Percentiles rank a stretch among this genome's conserved stretches.
Evolutionary conservation across 345 rosid species (phyloP).

Genomic region (Ricinus communis): DNA sequence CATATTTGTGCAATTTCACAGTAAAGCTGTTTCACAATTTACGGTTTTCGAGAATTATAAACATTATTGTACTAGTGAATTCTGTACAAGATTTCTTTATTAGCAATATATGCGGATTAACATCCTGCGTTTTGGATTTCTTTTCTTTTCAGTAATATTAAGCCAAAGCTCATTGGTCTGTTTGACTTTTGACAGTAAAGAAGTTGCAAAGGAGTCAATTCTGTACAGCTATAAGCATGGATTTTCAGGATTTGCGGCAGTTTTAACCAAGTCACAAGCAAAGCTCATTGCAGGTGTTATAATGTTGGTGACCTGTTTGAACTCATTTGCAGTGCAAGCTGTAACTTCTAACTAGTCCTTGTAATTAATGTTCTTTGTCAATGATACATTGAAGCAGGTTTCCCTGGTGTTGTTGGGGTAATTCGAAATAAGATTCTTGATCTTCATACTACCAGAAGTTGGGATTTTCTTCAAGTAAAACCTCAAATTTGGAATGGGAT

Average conservation of each 20-base stretch:
- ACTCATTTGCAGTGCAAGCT: conserved; percentile 20
- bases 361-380: neutral
- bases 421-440: conserved; percentile 40
- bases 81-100: neutral
- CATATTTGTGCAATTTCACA: neutral
- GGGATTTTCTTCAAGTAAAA: conserved; percentile 54
- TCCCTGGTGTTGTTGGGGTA: conserved; percentile 45
- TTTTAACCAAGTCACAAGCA: conserved; percentile 44
- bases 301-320: conserved; percentile 37
- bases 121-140: neutral
- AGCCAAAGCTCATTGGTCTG: too few relatives aligned
- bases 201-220: conserved; percentile 47
- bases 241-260: conserved; percentile 59
- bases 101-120: neutral
- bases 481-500: conserved; percentile 35
- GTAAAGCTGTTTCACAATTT: neutral
- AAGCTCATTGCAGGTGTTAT: conserved; percentile 53
- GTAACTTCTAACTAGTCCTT: neutral
- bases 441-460: conserved; percentile 54
- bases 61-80: neutral
- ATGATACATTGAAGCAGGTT: conserved; percentile 28
- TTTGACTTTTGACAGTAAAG: conserved; percentile 41
- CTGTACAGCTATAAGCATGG: conserved; percentile 65
- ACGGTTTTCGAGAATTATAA: neutral
- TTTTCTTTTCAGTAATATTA: too few relatives aligned